These are phyloP conservation scores for Oidiodendron maius DNA, from an alignment of 495 filamentous ascomycete genomes.

Conservation along the genomic window DNA sequence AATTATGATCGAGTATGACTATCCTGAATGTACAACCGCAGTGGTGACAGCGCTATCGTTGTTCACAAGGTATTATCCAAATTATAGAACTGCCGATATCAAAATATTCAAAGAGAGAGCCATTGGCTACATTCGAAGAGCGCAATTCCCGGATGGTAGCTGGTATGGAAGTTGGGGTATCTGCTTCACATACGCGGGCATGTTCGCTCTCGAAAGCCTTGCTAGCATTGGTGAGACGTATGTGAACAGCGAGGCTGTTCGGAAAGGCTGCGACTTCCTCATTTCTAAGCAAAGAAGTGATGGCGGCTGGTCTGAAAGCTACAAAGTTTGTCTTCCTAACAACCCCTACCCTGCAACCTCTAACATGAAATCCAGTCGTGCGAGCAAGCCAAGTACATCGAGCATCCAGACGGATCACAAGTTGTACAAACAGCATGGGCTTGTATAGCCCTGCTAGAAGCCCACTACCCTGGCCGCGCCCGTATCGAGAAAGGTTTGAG, in stretches of 20 bases:
- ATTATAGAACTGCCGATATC: constrained; percentile 75
- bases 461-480: constrained; percentile 69
- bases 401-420: constrained; percentile 56
- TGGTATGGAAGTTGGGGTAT: constrained; percentile 99
- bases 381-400: constrained; percentile 45
- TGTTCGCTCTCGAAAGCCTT: constrained; percentile 91
- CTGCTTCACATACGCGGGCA: constrained; percentile 91
- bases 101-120: constrained; percentile 61
- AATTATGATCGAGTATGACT: constrained; percentile 98
- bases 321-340: constrained; percentile 53
- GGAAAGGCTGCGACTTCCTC: constrained; percentile 78
- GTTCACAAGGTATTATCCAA: constrained; percentile 75
- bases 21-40: constrained; percentile 95
- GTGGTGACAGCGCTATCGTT: constrained; percentile 83
- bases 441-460: constrained; percentile 76
- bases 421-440: constrained; percentile 95
- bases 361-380: constrained; percentile 37
- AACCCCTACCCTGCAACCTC: constrained; percentile 2
- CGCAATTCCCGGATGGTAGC: constrained; percentile 74
- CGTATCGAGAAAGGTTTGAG: constrained; percentile 69
- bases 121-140: constrained; percentile 71
- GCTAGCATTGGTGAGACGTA: constrained; percentile 78
- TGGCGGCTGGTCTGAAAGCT: constrained; percentile 96
- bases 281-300: constrained; percentile 76
- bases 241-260: constrained; percentile 60